Conservation (phyloP, 192 early-diverging fungal genomes). For the Entophlyctis luteolus region DNA sequence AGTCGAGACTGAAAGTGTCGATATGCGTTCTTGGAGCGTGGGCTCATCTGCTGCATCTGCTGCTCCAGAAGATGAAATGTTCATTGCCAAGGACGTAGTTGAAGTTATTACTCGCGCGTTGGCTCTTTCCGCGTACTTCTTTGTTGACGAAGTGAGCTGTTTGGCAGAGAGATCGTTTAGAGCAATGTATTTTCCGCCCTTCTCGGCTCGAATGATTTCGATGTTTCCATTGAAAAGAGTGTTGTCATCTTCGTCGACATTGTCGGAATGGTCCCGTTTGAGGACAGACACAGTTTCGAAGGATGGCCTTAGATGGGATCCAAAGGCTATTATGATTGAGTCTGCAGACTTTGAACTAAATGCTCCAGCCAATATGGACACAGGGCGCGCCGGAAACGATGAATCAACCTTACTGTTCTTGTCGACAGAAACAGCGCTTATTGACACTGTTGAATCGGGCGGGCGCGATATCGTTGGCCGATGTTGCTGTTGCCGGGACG, state of each 20-base stretch:
- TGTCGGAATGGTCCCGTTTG: constrained; percentile 7
- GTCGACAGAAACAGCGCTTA: constrained; percentile 8
- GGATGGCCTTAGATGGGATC: constrained; percentile 28
- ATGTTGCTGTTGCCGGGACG: neutral
- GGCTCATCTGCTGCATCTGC: constrained; percentile 29
- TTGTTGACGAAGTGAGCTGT: neutral
- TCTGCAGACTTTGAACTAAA: constrained; percentile 1
- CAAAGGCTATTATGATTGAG: constrained; percentile 32
- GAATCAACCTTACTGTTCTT: neutral
- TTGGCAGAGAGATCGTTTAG: neutral
- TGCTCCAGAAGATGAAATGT: neutral
- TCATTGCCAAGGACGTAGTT: constrained; percentile 12
- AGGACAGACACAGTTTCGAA: constrained; percentile 39
- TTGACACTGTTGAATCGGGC: neutral
- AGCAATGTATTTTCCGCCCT: constrained; percentile 1
- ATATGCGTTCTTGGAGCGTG: constrained; percentile 44
- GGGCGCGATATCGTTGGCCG: neutral
- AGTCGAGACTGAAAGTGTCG: constrained; percentile 24
- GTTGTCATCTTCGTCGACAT: neutral
- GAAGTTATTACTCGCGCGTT: neutral
- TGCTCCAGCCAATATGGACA: constrained; percentile 29
- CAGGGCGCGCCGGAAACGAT: neutral
- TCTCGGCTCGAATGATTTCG: neutral
- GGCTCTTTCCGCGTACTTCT: constrained; percentile 2
- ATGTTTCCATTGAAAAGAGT: neutral